Evolutionary conservation across 2,329 filamentous ascomycete species (phyloP), one percentile per base, ranked within the genome.

Genomic region (Orbilia oligospora): DNA sequence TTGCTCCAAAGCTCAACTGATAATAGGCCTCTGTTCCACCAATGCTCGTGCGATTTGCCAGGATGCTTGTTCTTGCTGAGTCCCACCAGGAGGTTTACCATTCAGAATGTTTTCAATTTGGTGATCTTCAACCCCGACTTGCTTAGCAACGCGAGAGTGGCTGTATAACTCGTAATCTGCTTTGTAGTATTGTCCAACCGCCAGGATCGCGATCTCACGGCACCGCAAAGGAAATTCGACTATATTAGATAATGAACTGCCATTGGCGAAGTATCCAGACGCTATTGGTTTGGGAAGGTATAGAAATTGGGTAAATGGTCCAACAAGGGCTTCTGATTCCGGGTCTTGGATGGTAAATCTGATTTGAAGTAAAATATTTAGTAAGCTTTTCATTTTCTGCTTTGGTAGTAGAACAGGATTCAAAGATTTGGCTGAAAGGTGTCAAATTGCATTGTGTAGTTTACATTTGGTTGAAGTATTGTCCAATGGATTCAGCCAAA

Each of bases 281-380:
- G 30, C 5, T n/a, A n/a, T n/a, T n/a, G n/a, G n/a, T n/a, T n/a
- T n/a, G n/a, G 71, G 71, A 0, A 76, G 33, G 20, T 76, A 69
- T 5, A 76, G 24, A 30, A 76, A 76, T 12, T 76, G 71, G 0
- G 71, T 36, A 24, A 44, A 76, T 6, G 65, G 71, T 6, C 71
- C 71, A 9, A 76, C 3, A 1, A 76, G n/a, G 1, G 71, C 71
- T 1, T 64, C 30, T n/a, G n/a, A n/a, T 33, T 53, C 46, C 5
- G 30, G 6, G 51, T 75, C 46, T n/a, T 68, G 71, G 16, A 55
- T 46, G 0, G 71, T 75, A 44, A 75, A 75, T 4, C 71, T 75
- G n/a, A 16, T n/a, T 44, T n/a, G 16, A n/a, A n/a, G 41, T 20
- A 49, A 38, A 14, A 38, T 10, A 5, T 38, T 38, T 9, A 10